Evolutionary conservation across 2,329 filamentous ascomycete genomes (phyloP).

Genomic region (Microdochium trichocladiopsis): DNA sequence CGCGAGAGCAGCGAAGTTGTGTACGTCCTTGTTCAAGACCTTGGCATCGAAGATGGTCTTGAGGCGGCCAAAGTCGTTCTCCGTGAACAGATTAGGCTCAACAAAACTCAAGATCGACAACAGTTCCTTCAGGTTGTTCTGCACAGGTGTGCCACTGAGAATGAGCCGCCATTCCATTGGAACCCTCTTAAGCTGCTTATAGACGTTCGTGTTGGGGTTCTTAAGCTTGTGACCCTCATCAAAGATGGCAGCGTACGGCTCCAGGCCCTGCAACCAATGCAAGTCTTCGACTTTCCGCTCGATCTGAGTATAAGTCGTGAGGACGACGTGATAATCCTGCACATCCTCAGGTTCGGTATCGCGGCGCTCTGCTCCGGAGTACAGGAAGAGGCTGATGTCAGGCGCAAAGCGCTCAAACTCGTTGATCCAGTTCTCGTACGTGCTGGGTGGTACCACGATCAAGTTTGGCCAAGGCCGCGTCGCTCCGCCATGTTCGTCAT

Average conservation of each 20-base stretch:
- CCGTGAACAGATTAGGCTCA: slow-evolving; percentile 74
- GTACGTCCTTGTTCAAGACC: slow-evolving; percentile 71
- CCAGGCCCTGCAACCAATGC: slow-evolving; percentile 38
- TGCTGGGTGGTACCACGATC: slow-evolving; percentile 87
- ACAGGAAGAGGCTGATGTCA: slow-evolving; percentile 64
- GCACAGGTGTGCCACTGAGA: slow-evolving; percentile 83
- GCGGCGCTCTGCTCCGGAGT: slow-evolving; percentile 53
- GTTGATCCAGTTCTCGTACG: slow-evolving; percentile 89
- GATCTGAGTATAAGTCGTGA: slow-evolving; percentile 55
- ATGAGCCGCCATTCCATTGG: slow-evolving; percentile 77
- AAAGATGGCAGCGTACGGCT: slow-evolving; percentile 60
- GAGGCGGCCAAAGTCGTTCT: slow-evolving; percentile 66
- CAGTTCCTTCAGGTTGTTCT: slow-evolving; percentile 92
- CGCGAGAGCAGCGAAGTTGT: slow-evolving; percentile 78
- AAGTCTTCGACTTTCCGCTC: slow-evolving; percentile 40
- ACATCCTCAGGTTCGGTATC: slow-evolving; percentile 57
- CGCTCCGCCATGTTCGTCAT: slow-evolving; percentile 21
- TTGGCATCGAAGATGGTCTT: slow-evolving; percentile 87
- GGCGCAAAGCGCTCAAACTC: slow-evolving; percentile 89
- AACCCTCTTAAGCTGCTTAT: slow-evolving; percentile 72
- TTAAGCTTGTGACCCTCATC: slow-evolving; percentile 94
- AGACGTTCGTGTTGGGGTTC: slow-evolving; percentile 76
- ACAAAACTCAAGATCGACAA: slow-evolving; percentile 90
- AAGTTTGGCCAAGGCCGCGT: slow-evolving; percentile 63
- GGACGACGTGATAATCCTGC: slow-evolving; percentile 55